Base-by-base conservation (phyloP, 129 eudicot species). In the Erigeron canadensis region DNA sequence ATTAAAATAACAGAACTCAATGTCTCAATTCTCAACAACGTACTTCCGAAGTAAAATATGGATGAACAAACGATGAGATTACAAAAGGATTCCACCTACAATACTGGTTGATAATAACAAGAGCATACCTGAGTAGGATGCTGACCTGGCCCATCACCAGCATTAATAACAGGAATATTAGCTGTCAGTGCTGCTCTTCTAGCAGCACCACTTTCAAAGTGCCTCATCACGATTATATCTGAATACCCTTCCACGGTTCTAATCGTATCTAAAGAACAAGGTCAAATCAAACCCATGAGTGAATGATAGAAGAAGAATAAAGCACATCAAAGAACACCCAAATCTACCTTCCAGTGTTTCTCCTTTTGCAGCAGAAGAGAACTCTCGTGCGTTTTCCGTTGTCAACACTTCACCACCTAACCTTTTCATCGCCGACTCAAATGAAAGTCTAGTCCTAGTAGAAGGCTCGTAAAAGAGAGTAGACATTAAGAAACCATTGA, bases 141-240 rank as follows among this genome's bases (percentile, higher is more conserved):
- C 82, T 94, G 96, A 19, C 99, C 99, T 23, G 97, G 99, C 74
- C 99, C 99, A 69, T 94, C 99, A 37, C 99, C 99, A 4, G 97
- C 99, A 86, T 94, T 94, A 51, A 94, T 90, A 75, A 94, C 78
- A 17, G 99, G 99, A 80, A 94, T 94, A 60, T 73, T 80, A 46
- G 97, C 96, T 43, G 96, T 87, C 38, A 59, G 56, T 42, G 97
- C 99, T 40, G 99, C 97, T 84, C 99, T 86, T 90, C 75, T 86
- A 45, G 97, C 99, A 74, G 99, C 96, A 80, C 99, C 99, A 46
- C 85, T 76, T 81, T 94, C 99, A 74, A 90, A 94, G 65, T 94
- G 99, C 83, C 99, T 87, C 97, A 90, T 86, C 55, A 90, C 97
- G 72, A 94, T 90, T 63, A 94, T 94, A 75, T 94, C 99, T 1